A percentile compares a stretch with the other conserved stretches of the same genome.
phyloP scores from a whole-genome alignment of 805 yeast genomes.

The Saccharomycopsis javanensis region DNA sequence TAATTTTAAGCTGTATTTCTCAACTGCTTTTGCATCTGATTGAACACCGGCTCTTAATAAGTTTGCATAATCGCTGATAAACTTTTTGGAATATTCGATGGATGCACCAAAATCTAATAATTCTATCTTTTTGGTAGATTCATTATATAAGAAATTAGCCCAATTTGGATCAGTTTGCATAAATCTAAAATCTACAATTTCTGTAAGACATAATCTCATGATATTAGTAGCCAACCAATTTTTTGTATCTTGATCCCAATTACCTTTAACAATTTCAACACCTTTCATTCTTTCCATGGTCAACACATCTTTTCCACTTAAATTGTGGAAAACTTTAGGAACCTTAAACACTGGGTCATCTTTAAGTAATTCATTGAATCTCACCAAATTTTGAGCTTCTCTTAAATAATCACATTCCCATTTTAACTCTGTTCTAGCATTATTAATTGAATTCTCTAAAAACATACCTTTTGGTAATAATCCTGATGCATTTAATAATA shows the following conservation, averaged over 20 bases:
- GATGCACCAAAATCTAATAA: constrained; percentile 94
- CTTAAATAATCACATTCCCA: constrained; percentile 97
- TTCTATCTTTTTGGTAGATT: constrained; percentile 62
- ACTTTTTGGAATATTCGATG: constrained; percentile 60
- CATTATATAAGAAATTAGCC: constrained; percentile 91
- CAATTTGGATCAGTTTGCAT: constrained; percentile 99
- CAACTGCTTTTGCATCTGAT: constrained; percentile 55
- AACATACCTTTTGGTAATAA: constrained; percentile 86
- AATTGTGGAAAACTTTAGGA: constrained; percentile 68
- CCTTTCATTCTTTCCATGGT: constrained; percentile 90
- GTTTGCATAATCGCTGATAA: constrained; percentile 57
- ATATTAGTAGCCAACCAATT: constrained; percentile 78
- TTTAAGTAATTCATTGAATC: constrained; percentile 52
- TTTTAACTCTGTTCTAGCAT: constrained; percentile 84
- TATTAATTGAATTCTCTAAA: constrained; percentile 82
- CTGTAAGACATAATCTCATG: constrained; percentile 78
- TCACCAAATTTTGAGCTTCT: constrained; percentile 69
- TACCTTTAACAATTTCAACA: constrained; percentile 65
- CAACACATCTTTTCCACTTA: constrained; percentile 73
- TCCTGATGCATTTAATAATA: constrained; percentile 78
- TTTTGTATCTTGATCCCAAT: constrained; percentile 62
- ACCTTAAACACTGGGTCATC: constrained; percentile 60
- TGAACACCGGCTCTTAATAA: constrained; percentile 67
- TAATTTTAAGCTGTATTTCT: constrained; percentile 54
- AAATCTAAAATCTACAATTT: constrained; percentile 73